Percentiles rank a stretch among this genome's conserved stretches.
Conservation (phyloP, 257 asterid genomes). For the Buddleja alternifolia region DNA sequence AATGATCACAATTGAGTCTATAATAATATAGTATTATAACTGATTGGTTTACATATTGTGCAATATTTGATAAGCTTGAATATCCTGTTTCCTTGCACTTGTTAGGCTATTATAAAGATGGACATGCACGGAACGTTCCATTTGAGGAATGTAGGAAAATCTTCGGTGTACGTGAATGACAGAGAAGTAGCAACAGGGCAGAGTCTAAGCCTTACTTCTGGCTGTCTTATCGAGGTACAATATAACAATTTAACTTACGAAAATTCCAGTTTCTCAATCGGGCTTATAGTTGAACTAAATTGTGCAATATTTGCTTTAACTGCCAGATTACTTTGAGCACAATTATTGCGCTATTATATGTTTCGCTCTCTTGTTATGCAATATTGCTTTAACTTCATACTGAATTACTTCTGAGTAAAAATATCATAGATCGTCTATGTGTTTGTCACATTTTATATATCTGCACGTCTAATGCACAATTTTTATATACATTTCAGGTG, state of each 20-base stretch:
- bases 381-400: too few relatives aligned
- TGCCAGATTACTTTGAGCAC: too few relatives aligned
- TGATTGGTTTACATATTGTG: neutral
- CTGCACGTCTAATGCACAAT: neutral
- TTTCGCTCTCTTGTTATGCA: too few relatives aligned
- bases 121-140: slow-evolving; percentile 53
- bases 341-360: too few relatives aligned
- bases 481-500: slow-evolving; percentile 51
- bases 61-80: neutral
- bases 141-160: slow-evolving; percentile 61
- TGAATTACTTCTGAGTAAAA: too few relatives aligned
- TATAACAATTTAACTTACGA: neutral
- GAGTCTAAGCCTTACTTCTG: slow-evolving; percentile 42
- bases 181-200: slow-evolving; percentile 40
- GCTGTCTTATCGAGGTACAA: slow-evolving; percentile 70
- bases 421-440: too few relatives aligned
- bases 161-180: slow-evolving; percentile 47
- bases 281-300: neutral
- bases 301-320: too few relatives aligned
- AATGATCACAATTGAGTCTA: neutral
- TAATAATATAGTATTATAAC: slow-evolving; percentile 11
- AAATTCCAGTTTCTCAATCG: neutral
- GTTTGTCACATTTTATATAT: neutral
- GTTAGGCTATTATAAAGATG: slow-evolving; percentile 64
- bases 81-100: slow-evolving; percentile 9